Percentiles rank a stretch among this genome's conserved stretches.
Conservation (phyloP, 805 yeast genomes). For the Scheffersomyces coipomensis region DNA sequence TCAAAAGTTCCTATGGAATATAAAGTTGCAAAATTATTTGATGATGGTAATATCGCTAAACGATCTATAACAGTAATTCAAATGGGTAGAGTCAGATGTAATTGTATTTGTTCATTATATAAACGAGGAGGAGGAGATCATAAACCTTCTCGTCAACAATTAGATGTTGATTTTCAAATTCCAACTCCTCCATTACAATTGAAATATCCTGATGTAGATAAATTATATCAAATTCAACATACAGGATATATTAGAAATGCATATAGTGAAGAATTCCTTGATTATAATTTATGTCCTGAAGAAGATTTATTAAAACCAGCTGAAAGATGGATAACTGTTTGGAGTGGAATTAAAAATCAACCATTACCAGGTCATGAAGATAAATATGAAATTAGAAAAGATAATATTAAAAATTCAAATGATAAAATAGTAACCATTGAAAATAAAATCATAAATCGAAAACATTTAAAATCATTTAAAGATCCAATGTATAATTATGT, state of each 20-base stretch:
- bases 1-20: slow-evolving; percentile 47
- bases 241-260: slow-evolving; percentile 39
- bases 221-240: slow-evolving; percentile 25
- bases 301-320: slow-evolving; percentile 27
- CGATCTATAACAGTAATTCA: slow-evolving; percentile 58
- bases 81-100: slow-evolving; percentile 47
- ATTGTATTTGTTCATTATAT: slow-evolving; percentile 48
- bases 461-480: slow-evolving; percentile 15
- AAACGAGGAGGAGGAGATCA: slow-evolving; percentile 9
- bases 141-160: not conserved
- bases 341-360: slow-evolving; percentile 27
- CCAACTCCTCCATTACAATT: slow-evolving; percentile 16
- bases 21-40: slow-evolving; percentile 50
- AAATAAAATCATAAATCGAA: slow-evolving; percentile 10
- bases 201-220: slow-evolving; percentile 25
- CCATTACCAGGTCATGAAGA: slow-evolving; percentile 8
- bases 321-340: slow-evolving; percentile 41
- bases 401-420: slow-evolving; percentile 6
- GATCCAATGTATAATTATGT: slow-evolving; percentile 29
- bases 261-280: slow-evolving; percentile 33
- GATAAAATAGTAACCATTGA: slow-evolving; percentile 2
- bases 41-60: slow-evolving; percentile 52
- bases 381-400: slow-evolving; percentile 6
- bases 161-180: slow-evolving; percentile 7
- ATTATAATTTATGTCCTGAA: slow-evolving; percentile 31